Evolutionary conservation across 1,284 basidiomycete genomes (phyloP), one percentile per base, ranked within the genome.

Genomic region (Tylopilus orsonianus): DNA sequence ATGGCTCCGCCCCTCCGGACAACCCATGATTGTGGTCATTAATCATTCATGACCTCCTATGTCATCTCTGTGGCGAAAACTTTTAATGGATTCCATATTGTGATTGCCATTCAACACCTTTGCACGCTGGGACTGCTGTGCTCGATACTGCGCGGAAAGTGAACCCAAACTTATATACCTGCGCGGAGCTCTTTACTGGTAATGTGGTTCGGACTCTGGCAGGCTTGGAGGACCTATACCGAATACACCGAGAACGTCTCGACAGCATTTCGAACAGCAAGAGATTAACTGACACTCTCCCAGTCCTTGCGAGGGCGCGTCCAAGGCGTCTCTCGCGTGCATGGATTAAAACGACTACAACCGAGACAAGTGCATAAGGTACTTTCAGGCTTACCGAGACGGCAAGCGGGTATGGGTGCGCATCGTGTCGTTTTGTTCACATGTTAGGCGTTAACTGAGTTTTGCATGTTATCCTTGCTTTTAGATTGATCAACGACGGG

Each of bases 141-240:
- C 84, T 99, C 26, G 97, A 99, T 63, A 85, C 87, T 8, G 96
- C 95, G 5, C 81, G 97, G 34, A 83, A 84, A 19, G 81, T 85
- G 48, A 94, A 94, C 60, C 93, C 94, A 1, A 80, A 99, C 62
- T 76, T 99, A 29, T 98, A 98, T 62, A 85, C 99, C 38, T 95
- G 93, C 64, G 96, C 96, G 4, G 96, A 99, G 70, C 78, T 99
- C 32, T 99, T 99, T 68, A 98, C 97, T 0, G 97, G 96, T n/a
- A n/a, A n/a, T n/a, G n/a, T n/a, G n/a, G n/a, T 26, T 34, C 26
- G 34, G 26, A 50, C 23, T 26, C 18, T 24, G 69, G 55, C 30
- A 66, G 64, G 62, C 61, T 37, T 66, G 64, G 26, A 63, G 64
- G 34, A 44, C 66, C 9, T 66, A 66, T 36, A 65, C 67, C 4